These are phyloP conservation scores for Pleochaeta shiraiana DNA, from an alignment of 2,329 filamentous ascomycete species.

Conservation along the genomic window DNA sequence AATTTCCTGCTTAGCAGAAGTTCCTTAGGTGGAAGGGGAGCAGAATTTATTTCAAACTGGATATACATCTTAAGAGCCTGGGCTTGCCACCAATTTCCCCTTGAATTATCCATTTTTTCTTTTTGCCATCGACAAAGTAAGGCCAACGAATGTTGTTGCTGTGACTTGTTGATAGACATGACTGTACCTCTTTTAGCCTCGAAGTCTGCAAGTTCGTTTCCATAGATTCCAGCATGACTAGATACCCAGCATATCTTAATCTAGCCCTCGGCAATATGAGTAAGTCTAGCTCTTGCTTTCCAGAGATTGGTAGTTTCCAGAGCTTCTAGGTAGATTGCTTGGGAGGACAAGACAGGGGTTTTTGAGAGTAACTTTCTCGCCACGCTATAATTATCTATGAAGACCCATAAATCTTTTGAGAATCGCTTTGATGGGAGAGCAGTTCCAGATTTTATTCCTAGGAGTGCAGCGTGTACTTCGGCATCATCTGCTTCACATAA, in stretches of 20 bases:
- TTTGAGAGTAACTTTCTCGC: neutral
- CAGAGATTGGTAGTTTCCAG: slow-evolving; percentile 4
- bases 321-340: slow-evolving; percentile 6
- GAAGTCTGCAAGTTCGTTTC: neutral
- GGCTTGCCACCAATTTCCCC: no score
- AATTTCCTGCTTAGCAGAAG: neutral
- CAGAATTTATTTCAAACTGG: neutral
- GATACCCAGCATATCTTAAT: neutral
- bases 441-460: neutral
- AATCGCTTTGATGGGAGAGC: neutral
- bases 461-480: neutral
- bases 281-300: neutral
- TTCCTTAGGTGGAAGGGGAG: neutral
- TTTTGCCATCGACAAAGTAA: neutral
- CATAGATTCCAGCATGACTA: neutral
- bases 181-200: neutral
- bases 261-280: neutral
- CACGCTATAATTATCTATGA: neutral
- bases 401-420: neutral
- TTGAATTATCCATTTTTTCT: neutral
- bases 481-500: neutral
- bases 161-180: no score
- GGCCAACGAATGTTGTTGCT: neutral
- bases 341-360: neutral
- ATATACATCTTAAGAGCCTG: neutral